Conservation (phyloP, 2,329 filamentous ascomycete genomes). For the Sarocladium brachiariae region DNA sequence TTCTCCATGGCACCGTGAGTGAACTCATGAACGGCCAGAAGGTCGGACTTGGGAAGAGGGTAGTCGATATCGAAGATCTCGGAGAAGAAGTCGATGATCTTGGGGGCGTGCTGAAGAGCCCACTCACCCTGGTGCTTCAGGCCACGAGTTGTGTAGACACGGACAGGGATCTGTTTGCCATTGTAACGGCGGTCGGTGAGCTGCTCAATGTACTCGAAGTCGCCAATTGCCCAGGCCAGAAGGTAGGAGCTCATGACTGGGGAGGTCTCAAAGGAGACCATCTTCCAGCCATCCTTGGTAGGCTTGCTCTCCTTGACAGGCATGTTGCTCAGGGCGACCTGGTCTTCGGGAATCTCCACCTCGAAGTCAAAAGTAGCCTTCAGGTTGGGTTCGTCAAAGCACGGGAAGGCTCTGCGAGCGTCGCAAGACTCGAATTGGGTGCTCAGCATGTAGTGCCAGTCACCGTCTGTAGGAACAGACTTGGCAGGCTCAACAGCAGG, state of each 20-base stretch:
- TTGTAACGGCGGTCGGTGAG: conserved; percentile 87
- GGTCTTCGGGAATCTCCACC: conserved; percentile 82
- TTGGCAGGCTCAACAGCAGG: conserved; percentile 63
- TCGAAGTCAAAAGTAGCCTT: conserved; percentile 95
- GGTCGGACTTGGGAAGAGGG: conserved; percentile 83
- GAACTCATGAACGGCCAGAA: conserved; percentile 90
- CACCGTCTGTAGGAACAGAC: conserved; percentile 68
- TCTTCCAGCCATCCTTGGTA: conserved; percentile 57
- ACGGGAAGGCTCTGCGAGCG: conserved; percentile 89
- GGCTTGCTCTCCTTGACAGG: conserved; percentile 66
- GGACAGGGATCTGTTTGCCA: conserved; percentile 82
- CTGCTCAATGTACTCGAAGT: conserved; percentile 94
- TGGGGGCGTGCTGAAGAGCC: conserved; percentile 84
- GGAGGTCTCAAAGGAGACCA: conserved; percentile 73
- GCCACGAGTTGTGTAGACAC: conserved; percentile 93
- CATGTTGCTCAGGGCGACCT: conserved; percentile 93
- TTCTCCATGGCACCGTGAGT: conserved; percentile 87
- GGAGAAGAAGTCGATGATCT: conserved; percentile 94
- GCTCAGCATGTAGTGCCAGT: conserved; percentile 73
- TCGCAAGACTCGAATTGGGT: conserved; percentile 98
- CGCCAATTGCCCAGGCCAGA: conserved; percentile 87
- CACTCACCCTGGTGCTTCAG: conserved; percentile 86
- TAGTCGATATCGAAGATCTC: conserved; percentile 92
- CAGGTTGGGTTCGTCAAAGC: conserved; percentile 95
- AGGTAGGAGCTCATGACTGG: conserved; percentile 91